Percentiles rank a stretch among this genome's conserved stretches.
Evolutionary conservation across 1,284 basidiomycete genomes (phyloP).

Genomic region (Grifola frondosa): DNA sequence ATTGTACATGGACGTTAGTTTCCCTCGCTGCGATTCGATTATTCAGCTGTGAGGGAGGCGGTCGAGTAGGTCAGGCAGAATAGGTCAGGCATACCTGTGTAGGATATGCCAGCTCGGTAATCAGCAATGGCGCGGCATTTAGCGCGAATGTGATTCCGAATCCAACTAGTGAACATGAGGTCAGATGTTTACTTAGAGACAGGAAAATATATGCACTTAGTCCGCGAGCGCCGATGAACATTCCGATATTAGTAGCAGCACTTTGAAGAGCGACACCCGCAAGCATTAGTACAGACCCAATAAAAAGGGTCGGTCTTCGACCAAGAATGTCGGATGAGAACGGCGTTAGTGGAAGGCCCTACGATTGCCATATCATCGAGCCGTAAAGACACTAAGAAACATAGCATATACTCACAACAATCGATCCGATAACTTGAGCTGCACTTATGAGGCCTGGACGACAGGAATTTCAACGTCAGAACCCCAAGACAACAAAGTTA

Average conservation of each 20-base stretch:
- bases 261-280: slow-evolving; percentile 57
- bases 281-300: slow-evolving; percentile 60
- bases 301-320: slow-evolving; percentile 53
- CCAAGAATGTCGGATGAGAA: slow-evolving; percentile 57
- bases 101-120: slow-evolving; percentile 72
- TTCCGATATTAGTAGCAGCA: slow-evolving; percentile 45
- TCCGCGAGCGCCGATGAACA: slow-evolving; percentile 58
- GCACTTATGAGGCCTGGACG: slow-evolving; percentile 57
- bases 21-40: slow-evolving; percentile 45
- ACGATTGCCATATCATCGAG: slow-evolving; percentile 5
- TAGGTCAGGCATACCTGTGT: slow-evolving; percentile 65
- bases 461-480: not conserved
- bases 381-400: not conserved
- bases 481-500: slow-evolving; percentile 2
- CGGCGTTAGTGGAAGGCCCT: slow-evolving; percentile 61
- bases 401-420: slow-evolving; percentile 42
- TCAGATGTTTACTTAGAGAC: not conserved
- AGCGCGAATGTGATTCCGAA: slow-evolving; percentile 62
- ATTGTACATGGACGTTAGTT: slow-evolving; percentile 62
- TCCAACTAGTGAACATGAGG: slow-evolving; percentile 44
- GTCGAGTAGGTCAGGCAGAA: not conserved
- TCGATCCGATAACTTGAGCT: slow-evolving; percentile 60
- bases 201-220: slow-evolving; percentile 42
- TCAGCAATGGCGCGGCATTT: slow-evolving; percentile 62
- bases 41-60: not conserved